Evolutionary conservation across 306 rosid genomes (phyloP), one percentile per base, ranked within the genome.

Genomic region (Lithocarpus polystachyus): DNA sequence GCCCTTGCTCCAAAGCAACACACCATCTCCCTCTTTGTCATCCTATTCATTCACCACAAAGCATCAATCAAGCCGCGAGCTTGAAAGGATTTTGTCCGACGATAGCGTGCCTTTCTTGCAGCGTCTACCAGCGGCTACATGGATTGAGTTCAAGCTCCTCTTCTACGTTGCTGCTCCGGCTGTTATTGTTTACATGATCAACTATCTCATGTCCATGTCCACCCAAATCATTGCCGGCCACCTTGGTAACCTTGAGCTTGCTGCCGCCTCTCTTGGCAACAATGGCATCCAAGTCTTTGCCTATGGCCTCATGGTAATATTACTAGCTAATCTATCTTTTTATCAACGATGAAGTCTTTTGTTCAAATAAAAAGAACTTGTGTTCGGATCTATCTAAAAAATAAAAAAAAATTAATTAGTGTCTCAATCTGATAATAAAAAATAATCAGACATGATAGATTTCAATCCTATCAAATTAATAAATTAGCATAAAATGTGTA

Each of bases 191-290:
- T 91, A 89, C 72, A 43, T 83, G 56, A 83, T 88, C 87, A 91
- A 89, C 75, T 88, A 84, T 23, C 52, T 91, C 69, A 89, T 89
- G 96, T 86, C 92, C 69, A 86, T 91, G 93, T 88, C 92, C 74
- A 83, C 96, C 4, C 93, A 88, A 72, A 88, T 91, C 71, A 81
- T 91, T 72, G 80, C 87, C 75, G 93, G 93, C 75, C 96, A 86
- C 83, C 96, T 91, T 17, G 96, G 96, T 5, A 91, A 82, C 57
- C 90, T 91, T 3, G 92, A 91, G 43, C 92, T 89, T 4, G 96
- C 96, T 2, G 96, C 96, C 0, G 79, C 96, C 5, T 91, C 96
- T 24, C 92, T 91, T 0, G 96, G 93, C 18, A 91, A 88, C 84
- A 84, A 48, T 48, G 96, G 96, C 67, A 87, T 91, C 82, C 96